These are phyloP conservation scores for Fraxinus xanthoxyloides DNA, from an alignment of 305 asterid species.

Conservation along the genomic window DNA sequence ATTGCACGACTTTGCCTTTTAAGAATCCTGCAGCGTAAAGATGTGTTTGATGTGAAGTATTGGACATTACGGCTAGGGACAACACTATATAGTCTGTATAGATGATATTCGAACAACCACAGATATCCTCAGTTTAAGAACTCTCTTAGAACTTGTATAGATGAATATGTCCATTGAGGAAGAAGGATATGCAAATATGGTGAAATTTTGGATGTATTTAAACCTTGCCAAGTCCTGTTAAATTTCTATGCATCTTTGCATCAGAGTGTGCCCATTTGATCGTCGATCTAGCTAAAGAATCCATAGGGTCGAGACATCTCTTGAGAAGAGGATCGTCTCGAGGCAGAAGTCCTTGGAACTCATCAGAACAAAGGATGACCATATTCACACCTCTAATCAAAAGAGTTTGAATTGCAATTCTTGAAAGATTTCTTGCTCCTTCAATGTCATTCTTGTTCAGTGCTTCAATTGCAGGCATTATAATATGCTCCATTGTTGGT, in stretches of 20 bases:
- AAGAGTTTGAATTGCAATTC: constrained; percentile 30
- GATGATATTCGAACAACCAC: no score
- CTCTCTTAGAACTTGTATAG: neutral
- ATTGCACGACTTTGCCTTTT: neutral
- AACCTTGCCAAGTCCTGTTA: neutral
- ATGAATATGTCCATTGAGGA: neutral
- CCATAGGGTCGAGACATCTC: constrained; percentile 32
- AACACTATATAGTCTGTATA: no score
- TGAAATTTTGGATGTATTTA: neutral
- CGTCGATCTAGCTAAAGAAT: constrained; percentile 28
- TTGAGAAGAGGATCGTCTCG: constrained; percentile 28
- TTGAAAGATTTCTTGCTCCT: constrained; percentile 30
- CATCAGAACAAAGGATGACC: constrained; percentile 23
- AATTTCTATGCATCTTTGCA: neutral
- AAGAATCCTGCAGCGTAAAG: neutral
- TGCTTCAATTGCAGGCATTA: constrained; percentile 28
- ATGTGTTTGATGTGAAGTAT: neutral
- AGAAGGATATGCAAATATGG: neutral
- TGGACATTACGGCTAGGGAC: neutral
- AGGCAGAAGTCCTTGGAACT: constrained; percentile 27
- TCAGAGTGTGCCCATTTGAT: constrained; percentile 22
- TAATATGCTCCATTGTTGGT: constrained; percentile 26
- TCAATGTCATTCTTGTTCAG: constrained; percentile 21
- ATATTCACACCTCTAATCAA: constrained; percentile 27
- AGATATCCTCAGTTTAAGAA: neutral